Base-by-base conservation (phyloP, 2,329 filamentous ascomycete genomes). In the Lachnellula hyalina region DNA sequence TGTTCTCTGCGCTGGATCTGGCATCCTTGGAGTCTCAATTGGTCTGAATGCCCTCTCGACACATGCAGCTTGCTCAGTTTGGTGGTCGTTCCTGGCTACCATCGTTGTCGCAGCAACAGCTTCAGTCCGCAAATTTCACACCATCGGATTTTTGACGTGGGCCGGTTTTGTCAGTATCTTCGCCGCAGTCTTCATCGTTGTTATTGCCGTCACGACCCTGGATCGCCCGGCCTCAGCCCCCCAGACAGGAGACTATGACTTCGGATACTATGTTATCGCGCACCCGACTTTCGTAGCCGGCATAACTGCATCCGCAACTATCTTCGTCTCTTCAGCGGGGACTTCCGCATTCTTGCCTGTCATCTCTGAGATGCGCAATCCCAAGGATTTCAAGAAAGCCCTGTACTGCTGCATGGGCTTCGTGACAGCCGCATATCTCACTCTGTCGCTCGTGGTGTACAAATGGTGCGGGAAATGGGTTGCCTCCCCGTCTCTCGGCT, bases 331-430 rank as follows among this genome's bases (percentile, higher is more conserved):
- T 2, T 77, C 75, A 6, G 79, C 82, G 0, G 81, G 78, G 17
- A 84, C 82, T 0, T 79, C 77, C 0, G 80, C 81, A 1, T 86
- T 85, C 63, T 70, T 86, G 1, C 81, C 82, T 4, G 80, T 87
- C 55, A 86, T 86, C 51, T 80, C 78, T 0, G 84, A 87, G 70
- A 87, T 87, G 82, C 73, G 72, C 42, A 73, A 75, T 32, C 83
- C 83, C 0, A 73, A 72, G 19, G 80, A 85, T 60, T 86, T 80
- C 67, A 76, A 75, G 56, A 85, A 84, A 66, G 77, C 83, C 0
- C 72, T 86, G 0, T 84, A 77, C 63, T 68, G 77, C 14, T 82
- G 79, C 67, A 83, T 84, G 81, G 72, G 68, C 15, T 68, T 85
- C 50, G 80, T 83, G 4, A 79, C 77, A 0, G 73, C 76, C 0